phyloP scores from a whole-genome alignment of 2,329 filamentous ascomycete genomes.

The Venturia pyrina region DNA sequence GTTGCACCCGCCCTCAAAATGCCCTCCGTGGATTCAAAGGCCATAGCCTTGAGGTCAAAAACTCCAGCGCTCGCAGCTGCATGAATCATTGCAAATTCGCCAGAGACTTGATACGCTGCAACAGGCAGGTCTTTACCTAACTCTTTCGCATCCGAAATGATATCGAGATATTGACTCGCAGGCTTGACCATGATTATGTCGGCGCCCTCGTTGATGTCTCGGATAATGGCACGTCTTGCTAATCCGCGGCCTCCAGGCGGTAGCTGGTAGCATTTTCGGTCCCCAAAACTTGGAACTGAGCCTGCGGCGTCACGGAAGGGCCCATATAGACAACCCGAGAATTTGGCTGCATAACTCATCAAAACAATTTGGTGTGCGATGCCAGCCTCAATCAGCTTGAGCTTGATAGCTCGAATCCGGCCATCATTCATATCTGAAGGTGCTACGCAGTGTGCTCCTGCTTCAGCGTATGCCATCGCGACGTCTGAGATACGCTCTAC shows the following conservation, averaged over 20 bases:
- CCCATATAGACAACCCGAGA: constrained; percentile 90
- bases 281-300: constrained; percentile 82
- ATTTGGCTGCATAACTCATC: constrained; percentile 98
- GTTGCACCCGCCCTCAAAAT: constrained; percentile 88
- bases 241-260: constrained; percentile 86
- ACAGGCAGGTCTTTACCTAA: constrained; percentile 84
- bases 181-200: constrained; percentile 99
- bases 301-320: constrained; percentile 96
- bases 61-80: constrained; percentile 92
- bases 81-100: constrained; percentile 97
- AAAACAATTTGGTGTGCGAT: constrained; percentile 84
- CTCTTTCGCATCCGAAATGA: constrained; percentile 95
- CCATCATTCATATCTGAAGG: constrained; percentile 99
- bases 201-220: constrained; percentile 87
- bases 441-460: constrained; percentile 91
- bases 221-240: constrained; percentile 76
- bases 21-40: constrained; percentile 86
- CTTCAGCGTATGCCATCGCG: constrained; percentile 93
- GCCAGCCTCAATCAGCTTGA: constrained; percentile 91
- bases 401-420: constrained; percentile 91
- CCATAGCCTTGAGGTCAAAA: constrained; percentile 90
- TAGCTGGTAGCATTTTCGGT: constrained; percentile 93
- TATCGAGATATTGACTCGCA: constrained; percentile 88
- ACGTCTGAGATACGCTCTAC: constrained; percentile 94
- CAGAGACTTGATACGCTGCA: constrained; percentile 93